Percentiles rank a stretch among this genome's conserved stretches.
Evolutionary conservation across 2,329 filamentous ascomycete genomes (phyloP).

Genomic region (Paecilomyces fulvus): DNA sequence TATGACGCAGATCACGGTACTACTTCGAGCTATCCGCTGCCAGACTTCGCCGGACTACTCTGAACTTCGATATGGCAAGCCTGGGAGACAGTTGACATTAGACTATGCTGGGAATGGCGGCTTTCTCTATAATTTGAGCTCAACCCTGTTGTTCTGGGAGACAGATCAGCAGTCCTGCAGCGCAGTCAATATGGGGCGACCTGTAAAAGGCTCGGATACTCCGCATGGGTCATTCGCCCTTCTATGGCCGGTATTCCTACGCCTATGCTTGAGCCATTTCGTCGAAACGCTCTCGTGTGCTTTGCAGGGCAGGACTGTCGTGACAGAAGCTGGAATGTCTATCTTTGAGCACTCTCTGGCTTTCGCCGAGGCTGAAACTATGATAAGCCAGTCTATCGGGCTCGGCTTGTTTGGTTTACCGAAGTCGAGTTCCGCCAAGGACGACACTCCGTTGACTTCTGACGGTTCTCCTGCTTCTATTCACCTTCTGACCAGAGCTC

Average conservation of each 20-base stretch:
- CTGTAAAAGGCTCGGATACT: conserved; percentile 43
- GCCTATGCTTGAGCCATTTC: conserved; percentile 66
- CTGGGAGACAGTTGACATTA: conserved; percentile 55
- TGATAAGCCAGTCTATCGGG: conserved; percentile 70
- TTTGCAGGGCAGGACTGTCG: conserved; percentile 69
- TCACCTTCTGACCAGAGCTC: conserved; percentile 29
- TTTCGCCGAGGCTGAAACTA: conserved; percentile 89
- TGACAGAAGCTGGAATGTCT: conserved; percentile 89
- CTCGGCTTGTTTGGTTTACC: conserved; percentile 55
- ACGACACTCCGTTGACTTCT: conserved; percentile 35
- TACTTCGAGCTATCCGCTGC: conserved; percentile 83
- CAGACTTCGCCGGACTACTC: conserved; percentile 73
- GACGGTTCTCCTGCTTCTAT: conserved; percentile 24
- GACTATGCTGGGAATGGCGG: conserved; percentile 63
- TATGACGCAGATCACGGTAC: conserved; percentile 54
- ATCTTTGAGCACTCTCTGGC: conserved; percentile 93
- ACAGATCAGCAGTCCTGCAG: conserved; percentile 66
- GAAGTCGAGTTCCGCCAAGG: conserved; percentile 32
- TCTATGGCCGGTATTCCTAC: conserved; percentile 44
- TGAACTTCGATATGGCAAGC: conserved; percentile 59
- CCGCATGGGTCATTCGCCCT: conserved; percentile 70
- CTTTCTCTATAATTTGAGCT: conserved; percentile 64
- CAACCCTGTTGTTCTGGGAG: conserved; percentile 62
- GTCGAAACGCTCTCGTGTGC: conserved; percentile 82
- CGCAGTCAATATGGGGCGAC: conserved; percentile 63